Conservation (phyloP, 1,284 basidiomycete species). For the Coniophora puteana region DNA sequence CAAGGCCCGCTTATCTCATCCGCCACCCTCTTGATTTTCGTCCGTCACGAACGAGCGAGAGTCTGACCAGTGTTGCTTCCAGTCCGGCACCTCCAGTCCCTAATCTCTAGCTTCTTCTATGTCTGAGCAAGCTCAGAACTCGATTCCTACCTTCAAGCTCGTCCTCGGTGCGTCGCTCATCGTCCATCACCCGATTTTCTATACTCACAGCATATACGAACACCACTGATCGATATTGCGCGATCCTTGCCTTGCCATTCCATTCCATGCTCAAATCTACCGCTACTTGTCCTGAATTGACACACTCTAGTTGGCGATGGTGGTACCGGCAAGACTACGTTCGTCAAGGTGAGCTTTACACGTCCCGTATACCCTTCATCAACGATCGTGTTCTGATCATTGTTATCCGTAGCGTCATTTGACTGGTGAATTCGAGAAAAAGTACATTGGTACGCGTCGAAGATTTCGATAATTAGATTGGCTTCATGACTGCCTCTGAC, state of each 20-base stretch:
- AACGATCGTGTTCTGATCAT: conserved; percentile 59
- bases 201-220: conserved; percentile 24
- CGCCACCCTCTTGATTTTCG: too few relatives aligned
- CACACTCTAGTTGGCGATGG: conserved; percentile 83
- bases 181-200: conserved; percentile 8
- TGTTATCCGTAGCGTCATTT: conserved; percentile 77
- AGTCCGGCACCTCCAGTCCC: too few relatives aligned
- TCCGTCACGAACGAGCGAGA: too few relatives aligned
- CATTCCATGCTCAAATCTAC: conserved; percentile 21
- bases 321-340: conserved; percentile 97
- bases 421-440: conserved; percentile 99
- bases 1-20: too few relatives aligned
- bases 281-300: conserved; percentile 17
- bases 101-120: conserved; percentile 31
- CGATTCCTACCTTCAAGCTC: conserved; percentile 97
- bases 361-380: conserved; percentile 15
- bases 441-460: conserved; percentile 90
- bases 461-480: conserved; percentile 14
- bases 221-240: conserved; percentile 22
- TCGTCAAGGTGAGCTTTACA: conserved; percentile 77
- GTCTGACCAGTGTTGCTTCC: conserved; percentile 17
- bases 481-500: conserved; percentile 17
- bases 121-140: conserved; percentile 32
- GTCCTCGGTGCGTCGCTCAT: conserved; percentile 75
- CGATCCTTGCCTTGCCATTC: conserved; percentile 17